These are phyloP conservation scores for Eimeria zaria DNA, from an alignment of 169 alveolate genomes.

Conservation along the genomic window DNA sequence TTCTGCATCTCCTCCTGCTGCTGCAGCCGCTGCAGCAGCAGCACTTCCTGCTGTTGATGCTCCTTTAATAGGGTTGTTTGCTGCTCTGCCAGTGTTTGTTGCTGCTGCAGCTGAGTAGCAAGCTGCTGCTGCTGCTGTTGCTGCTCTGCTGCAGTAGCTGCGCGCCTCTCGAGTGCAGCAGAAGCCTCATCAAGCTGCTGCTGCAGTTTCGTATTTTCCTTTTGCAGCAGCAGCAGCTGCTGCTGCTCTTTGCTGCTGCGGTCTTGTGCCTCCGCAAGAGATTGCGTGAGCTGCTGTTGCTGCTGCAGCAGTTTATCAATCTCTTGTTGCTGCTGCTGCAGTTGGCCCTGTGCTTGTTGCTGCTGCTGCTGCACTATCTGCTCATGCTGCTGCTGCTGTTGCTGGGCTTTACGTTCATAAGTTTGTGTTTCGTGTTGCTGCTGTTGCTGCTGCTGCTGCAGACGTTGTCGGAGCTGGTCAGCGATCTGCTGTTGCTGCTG, in stretches of 20 bases:
- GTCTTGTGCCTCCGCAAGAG: slow-evolving; percentile 32
- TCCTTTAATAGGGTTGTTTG: slow-evolving; percentile 11
- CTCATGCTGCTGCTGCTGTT: slow-evolving; percentile 65
- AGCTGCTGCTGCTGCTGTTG: slow-evolving; percentile 37
- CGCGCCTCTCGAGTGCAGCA: slow-evolving; percentile 32
- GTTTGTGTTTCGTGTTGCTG: neutral
- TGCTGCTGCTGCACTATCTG: slow-evolving; percentile 45
- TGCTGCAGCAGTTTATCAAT: slow-evolving; percentile 17
- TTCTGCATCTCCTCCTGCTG: slow-evolving; percentile 29
- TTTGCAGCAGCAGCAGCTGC: slow-evolving; percentile 66
- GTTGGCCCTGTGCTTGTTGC: slow-evolving; percentile 21
- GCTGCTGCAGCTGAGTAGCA: slow-evolving; percentile 48
- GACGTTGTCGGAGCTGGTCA: slow-evolving; percentile 17
- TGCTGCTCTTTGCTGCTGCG: slow-evolving; percentile 76
- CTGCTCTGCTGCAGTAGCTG: slow-evolving; percentile 44
- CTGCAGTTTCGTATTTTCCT: slow-evolving; percentile 44
- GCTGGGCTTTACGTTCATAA: neutral
- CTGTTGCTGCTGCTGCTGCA: slow-evolving; percentile 64
- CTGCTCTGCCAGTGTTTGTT: slow-evolving; percentile 30
- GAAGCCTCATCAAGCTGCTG: slow-evolving; percentile 14
- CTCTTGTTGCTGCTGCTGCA: slow-evolving; percentile 40
- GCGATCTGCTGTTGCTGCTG: slow-evolving; percentile 56
- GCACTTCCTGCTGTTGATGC: slow-evolving; percentile 40
- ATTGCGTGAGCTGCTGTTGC: slow-evolving; percentile 21
- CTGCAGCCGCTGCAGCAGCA: slow-evolving; percentile 72